Percentiles rank a stretch among this genome's conserved stretches.
These are phyloP conservation scores for Grifola frondosa DNA, from an alignment of 1,284 basidiomycete genomes.

Conservation along the genomic window DNA sequence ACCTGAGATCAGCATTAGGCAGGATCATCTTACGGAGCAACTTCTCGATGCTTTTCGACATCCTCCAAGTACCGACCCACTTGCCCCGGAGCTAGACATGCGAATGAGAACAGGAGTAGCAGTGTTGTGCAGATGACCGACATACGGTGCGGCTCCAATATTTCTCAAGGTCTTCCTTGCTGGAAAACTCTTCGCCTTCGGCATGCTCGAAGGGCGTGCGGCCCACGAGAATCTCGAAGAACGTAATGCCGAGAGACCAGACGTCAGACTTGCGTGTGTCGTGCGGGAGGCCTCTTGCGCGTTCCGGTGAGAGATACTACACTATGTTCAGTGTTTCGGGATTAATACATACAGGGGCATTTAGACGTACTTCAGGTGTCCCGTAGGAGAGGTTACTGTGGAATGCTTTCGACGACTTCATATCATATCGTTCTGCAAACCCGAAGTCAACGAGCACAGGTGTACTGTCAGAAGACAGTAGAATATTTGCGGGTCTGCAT, in stretches of 20 bases:
- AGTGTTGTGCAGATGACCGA: slow-evolving; percentile 6
- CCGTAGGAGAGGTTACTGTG: slow-evolving; percentile 84
- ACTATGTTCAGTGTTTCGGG: no score
- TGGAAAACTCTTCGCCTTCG: slow-evolving; percentile 79
- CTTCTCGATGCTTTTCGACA: slow-evolving; percentile 64
- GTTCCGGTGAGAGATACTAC: slow-evolving; percentile 86
- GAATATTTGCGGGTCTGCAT: slow-evolving; percentile 81
- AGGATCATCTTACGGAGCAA: slow-evolving; percentile 74
- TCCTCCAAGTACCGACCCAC: slow-evolving; percentile 82
- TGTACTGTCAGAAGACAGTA: slow-evolving; percentile 69
- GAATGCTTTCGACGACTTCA: slow-evolving; percentile 63
- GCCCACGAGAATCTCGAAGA: slow-evolving; percentile 90
- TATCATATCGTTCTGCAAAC: slow-evolving; percentile 82
- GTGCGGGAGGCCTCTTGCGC: slow-evolving; percentile 81
- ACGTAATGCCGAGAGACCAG: slow-evolving; percentile 90
- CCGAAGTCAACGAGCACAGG: slow-evolving; percentile 92
- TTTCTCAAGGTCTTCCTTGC: slow-evolving; percentile 76
- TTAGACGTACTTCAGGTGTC: slow-evolving; percentile 73
- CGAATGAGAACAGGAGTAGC: slow-evolving; percentile 1
- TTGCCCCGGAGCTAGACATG: slow-evolving; percentile 60
- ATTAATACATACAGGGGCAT: background rate
- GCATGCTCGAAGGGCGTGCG: slow-evolving; percentile 88
- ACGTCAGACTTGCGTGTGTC: slow-evolving; percentile 92
- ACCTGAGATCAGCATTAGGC: slow-evolving; percentile 72
- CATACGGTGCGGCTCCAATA: slow-evolving; percentile 82